Conservation (phyloP, 441 rosid species). For the Kokia cookei region DNA sequence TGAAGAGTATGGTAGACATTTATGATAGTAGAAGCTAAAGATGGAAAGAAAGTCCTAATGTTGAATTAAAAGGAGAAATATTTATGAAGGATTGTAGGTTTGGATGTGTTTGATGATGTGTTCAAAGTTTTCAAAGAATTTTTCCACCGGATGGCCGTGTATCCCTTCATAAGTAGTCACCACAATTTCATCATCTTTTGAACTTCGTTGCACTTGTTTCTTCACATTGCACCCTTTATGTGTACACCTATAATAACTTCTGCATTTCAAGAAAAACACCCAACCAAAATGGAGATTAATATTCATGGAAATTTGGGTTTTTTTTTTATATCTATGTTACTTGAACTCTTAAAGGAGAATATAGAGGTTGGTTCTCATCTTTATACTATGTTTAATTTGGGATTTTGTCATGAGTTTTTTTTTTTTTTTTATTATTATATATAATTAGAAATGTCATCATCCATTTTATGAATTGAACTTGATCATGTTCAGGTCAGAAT, state of each 20-base stretch:
- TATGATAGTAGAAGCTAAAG: neutral
- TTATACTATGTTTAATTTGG: no score
- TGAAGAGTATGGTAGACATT: neutral
- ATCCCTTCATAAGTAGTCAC: slow-evolving; percentile 30
- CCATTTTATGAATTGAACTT: no score
- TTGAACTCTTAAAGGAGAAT: no score
- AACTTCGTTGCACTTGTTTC: slow-evolving; percentile 28
- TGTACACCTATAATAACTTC: slow-evolving; percentile 28
- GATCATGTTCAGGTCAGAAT: no score
- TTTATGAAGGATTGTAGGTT: neutral
- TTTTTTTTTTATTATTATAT: no score
- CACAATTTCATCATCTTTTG: slow-evolving; percentile 21
- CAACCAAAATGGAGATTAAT: neutral
- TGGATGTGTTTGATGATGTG: slow-evolving; percentile 10
- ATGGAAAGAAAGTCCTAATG: neutral
- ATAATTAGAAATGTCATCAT: no score
- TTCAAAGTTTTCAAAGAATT: slow-evolving; percentile 10
- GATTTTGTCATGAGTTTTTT: no score
- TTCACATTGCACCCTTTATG: slow-evolving; percentile 26
- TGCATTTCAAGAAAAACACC: neutral
- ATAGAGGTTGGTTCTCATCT: no score
- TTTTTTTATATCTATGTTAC: no score
- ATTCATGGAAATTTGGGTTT: neutral
- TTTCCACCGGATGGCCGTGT: slow-evolving; percentile 19
- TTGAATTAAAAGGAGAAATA: neutral